Conservation (phyloP, 139 green algal genomes). For the Chlamydomonas schloesseri region DNA sequence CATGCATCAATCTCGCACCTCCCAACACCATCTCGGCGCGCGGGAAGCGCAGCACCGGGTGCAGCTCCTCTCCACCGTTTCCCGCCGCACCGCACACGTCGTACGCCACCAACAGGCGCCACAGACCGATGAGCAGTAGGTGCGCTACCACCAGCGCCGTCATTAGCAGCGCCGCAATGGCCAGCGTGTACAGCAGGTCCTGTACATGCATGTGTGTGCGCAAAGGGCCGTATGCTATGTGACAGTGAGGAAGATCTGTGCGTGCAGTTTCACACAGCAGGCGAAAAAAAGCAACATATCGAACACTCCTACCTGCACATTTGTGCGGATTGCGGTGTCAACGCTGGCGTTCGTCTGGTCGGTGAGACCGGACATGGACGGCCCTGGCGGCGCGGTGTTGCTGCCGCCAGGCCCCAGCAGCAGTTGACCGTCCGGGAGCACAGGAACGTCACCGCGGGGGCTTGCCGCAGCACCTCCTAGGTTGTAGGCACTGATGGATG, state of each 20-base stretch:
- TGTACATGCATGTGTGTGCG: not conserved
- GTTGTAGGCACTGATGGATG: not conserved
- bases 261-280: too few species aligned
- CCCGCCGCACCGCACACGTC: not conserved
- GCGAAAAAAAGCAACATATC: too few species aligned
- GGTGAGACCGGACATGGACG: too few species aligned
- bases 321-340: too few species aligned
- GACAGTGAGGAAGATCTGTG: too few species aligned
- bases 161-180: slow-evolving; percentile 4
- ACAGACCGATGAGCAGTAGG: not conserved
- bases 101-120: not conserved
- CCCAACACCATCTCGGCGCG: not conserved
- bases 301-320: too few species aligned
- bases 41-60: slow-evolving; percentile 7
- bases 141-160: not conserved
- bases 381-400: too few species aligned
- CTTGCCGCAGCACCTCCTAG: not conserved
- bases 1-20: too few species aligned
- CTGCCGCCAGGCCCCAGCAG: too few species aligned
- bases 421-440: not conserved
- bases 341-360: too few species aligned
- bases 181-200: slow-evolving; percentile 42
- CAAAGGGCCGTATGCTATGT: too few species aligned
- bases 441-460: not conserved
- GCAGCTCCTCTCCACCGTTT: not conserved